Base-by-base conservation (phyloP, 1,284 basidiomycete species). In the Xerocomus nothofagi region DNA sequence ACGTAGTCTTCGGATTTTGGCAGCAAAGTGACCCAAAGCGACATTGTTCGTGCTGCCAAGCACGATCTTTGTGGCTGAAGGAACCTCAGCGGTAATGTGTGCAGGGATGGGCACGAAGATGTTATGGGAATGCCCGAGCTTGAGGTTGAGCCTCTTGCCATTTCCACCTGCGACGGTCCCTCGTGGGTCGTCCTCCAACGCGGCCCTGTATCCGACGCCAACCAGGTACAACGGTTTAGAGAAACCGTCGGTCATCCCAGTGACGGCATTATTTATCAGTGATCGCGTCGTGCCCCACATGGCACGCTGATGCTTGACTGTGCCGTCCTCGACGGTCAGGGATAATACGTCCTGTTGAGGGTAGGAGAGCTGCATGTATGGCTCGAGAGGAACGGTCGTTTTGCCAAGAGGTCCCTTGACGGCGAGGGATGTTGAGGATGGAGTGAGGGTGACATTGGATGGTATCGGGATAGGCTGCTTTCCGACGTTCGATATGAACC, bases 231-330 rank as follows among this genome's bases (percentile, higher is more conserved):
- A 70, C 12, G 90, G 84, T 8, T 91, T 78, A 0, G 78, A 80
- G 73, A 93, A 98, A 2, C 95, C 95, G 54, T 87, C 80, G 1
- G 90, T 87, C 72, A 98, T 94, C 43, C 97, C 97, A 15, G 76
- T 76, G 55, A 98, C 81, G 15, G 95, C 95, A 65, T 99, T 99
- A 57, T 79, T 75, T 64, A 98, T 86, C 51, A 95, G 78, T 0
- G 93, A 89, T 41, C 96, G 84, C 3, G 93, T 96, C 36, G 92
- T 82, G 11, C 96, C 96, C 96, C 96, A 99, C 74, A 93, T 86
- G 42, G 87, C 82, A 34, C 91, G 80, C 69, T 97, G 93, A 43
- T 81, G 72, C 71, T 93, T 91, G 40, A 82, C 65, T 42, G 76
- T 74, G 4, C 84, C 73, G 65, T 95, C 78, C 61, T 90, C 80